A percentile compares a stretch with the other conserved stretches of the same genome.
Conservation (phyloP, 2,329 filamentous ascomycete species). For the Sordariomycetes sp. region DNA sequence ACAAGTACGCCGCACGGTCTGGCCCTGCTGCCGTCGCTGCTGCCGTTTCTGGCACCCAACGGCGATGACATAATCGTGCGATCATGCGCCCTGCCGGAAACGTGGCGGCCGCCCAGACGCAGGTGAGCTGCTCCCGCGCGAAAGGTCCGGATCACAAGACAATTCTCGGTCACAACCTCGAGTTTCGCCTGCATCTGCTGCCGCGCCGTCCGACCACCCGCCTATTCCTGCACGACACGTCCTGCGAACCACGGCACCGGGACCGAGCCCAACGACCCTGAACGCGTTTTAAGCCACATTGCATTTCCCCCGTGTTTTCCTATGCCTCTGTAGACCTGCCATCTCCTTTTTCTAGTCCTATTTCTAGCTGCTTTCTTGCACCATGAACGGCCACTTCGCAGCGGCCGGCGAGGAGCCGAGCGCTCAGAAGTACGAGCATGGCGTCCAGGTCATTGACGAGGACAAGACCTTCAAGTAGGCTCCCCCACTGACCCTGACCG, state of each 20-base stretch:
- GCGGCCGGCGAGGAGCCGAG: constrained; percentile 56
- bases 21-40: neutral
- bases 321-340: constrained; percentile 2
- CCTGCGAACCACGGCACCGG: neutral
- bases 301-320: neutral
- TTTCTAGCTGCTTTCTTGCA: neutral
- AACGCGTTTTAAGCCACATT: neutral
- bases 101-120: neutral
- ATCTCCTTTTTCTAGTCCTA: neutral
- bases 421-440: constrained; percentile 70
- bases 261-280: neutral
- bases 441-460: constrained; percentile 85
- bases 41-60: too few relatives aligned
- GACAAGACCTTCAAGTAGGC: constrained; percentile 90
- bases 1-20: too few relatives aligned
- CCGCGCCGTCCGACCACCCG: neutral
- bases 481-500: neutral
- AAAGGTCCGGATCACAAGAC: neutral
- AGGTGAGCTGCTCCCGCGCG: neutral
- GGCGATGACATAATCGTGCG: neutral
- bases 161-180: neutral
- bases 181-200: neutral
- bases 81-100: neutral
- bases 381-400: constrained; percentile 74
- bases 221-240: neutral